These are phyloP conservation scores for Plasmodium inui DNA, from an alignment of 169 alveolate genomes.

Conservation along the genomic window DNA sequence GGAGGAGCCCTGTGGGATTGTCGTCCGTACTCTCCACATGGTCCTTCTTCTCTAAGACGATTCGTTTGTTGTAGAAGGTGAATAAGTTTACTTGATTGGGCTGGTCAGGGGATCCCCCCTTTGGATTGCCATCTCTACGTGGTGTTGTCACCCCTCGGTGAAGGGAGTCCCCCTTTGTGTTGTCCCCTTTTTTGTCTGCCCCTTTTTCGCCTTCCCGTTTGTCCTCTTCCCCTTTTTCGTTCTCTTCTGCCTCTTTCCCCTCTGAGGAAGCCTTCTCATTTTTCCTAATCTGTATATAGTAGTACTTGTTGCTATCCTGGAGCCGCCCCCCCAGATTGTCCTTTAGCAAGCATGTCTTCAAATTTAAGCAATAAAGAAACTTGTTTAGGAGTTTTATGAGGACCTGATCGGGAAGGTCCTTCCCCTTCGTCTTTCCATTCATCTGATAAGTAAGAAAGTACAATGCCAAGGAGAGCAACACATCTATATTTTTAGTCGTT, in stretches of 20 bases:
- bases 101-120: not conserved
- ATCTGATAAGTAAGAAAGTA: conserved; percentile 29
- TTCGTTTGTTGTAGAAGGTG: conserved; percentile 60
- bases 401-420: conserved; percentile 12
- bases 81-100: not conserved
- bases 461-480: conserved; percentile 49
- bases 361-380: conserved; percentile 33
- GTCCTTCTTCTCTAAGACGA: not conserved
- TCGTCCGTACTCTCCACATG: not conserved
- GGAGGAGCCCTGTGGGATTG: not conserved
- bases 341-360: conserved; percentile 60
- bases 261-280: not conserved
- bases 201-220: not conserved
- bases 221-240: not conserved
- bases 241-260: not conserved
- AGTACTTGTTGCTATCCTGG: conserved; percentile 20
- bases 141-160: too few species aligned
- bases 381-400: conserved; percentile 38
- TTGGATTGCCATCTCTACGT: not conserved
- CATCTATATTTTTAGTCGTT: conserved; percentile 41
- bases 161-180: too few species aligned
- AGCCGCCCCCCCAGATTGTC: conserved; percentile 1
- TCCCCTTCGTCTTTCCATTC: conserved; percentile 12
- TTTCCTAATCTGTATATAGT: conserved; percentile 38
- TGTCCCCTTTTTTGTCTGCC: not conserved